These are phyloP conservation scores for Debaryomyces subglobosus DNA, from an alignment of 1,139 yeast genomes.

Conservation along the genomic window DNA sequence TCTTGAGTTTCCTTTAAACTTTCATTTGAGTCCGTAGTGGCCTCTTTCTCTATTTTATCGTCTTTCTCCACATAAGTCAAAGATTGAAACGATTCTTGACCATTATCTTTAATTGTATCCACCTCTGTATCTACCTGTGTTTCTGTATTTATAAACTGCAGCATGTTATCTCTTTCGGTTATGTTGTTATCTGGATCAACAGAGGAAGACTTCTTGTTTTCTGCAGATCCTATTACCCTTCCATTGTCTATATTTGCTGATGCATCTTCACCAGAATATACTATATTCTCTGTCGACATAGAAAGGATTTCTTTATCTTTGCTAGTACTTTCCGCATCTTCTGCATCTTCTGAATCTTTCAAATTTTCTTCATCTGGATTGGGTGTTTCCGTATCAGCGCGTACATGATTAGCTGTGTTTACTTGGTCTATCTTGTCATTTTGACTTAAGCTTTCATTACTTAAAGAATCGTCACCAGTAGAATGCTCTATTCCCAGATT, in stretches of 20 bases:
- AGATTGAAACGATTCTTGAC: neutral
- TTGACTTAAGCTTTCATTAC: neutral
- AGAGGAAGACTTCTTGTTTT: neutral
- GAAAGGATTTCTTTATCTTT: neutral
- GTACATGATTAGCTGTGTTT: neutral
- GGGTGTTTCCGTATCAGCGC: neutral
- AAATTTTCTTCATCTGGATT: neutral
- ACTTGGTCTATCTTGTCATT: neutral
- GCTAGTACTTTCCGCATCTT: neutral
- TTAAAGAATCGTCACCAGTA: neutral
- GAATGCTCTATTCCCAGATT: neutral
- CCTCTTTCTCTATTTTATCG: neutral
- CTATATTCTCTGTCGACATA: neutral
- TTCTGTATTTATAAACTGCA: neutral
- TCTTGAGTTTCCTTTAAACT: neutral
- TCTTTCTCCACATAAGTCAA: neutral
- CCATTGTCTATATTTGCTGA: neutral
- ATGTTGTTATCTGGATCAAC: neutral
- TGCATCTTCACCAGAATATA: neutral
- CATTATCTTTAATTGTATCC: neutral
- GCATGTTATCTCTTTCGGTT: neutral
- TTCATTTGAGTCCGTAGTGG: neutral
- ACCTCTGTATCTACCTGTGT: neutral
- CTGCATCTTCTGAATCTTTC: neutral
- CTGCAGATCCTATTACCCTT: neutral